phyloP scores from a whole-genome alignment of 2,329 filamentous ascomycete genomes.

The Fusarium illudens region DNA sequence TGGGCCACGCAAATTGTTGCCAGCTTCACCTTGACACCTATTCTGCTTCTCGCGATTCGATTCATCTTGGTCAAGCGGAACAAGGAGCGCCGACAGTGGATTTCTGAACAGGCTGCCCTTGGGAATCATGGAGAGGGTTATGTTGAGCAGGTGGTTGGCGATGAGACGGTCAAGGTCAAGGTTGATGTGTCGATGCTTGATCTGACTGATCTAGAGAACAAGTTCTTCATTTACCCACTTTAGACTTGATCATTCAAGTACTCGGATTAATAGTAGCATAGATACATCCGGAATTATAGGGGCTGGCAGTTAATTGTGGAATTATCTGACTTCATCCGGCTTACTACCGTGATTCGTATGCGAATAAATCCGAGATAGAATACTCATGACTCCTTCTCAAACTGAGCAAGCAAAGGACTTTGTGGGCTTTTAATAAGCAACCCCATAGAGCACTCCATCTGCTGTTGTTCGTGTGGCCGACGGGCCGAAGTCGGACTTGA shows the following conservation, averaged over 20 bases:
- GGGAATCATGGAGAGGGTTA: slow-evolving; percentile 12
- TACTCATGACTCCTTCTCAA: background rate
- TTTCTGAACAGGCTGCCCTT: slow-evolving; percentile 15
- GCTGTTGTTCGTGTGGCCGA: background rate
- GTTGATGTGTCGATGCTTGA: slow-evolving; percentile 33
- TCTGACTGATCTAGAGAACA: slow-evolving; percentile 35
- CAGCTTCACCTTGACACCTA: slow-evolving; percentile 28
- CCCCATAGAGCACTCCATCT: no score
- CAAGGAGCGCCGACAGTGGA: background rate
- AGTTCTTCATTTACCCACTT: slow-evolving; percentile 28
- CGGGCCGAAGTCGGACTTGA: background rate
- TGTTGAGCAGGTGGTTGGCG: slow-evolving; percentile 17
- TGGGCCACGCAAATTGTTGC: slow-evolving; percentile 33
- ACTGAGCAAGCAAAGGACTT: background rate
- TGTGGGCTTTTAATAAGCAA: no score
- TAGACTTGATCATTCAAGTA: background rate
- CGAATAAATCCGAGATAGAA: no score
- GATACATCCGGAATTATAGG: background rate
- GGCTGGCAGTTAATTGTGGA: background rate
- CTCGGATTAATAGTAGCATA: background rate
- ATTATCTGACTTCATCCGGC: background rate
- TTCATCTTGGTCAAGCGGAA: background rate
- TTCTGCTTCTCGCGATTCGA: slow-evolving; percentile 4
- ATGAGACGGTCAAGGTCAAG: slow-evolving; percentile 26
- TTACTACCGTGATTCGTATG: background rate